Evolutionary conservation across 441 rosid genomes (phyloP).

Genomic region (Adansonia madagascariensis): DNA sequence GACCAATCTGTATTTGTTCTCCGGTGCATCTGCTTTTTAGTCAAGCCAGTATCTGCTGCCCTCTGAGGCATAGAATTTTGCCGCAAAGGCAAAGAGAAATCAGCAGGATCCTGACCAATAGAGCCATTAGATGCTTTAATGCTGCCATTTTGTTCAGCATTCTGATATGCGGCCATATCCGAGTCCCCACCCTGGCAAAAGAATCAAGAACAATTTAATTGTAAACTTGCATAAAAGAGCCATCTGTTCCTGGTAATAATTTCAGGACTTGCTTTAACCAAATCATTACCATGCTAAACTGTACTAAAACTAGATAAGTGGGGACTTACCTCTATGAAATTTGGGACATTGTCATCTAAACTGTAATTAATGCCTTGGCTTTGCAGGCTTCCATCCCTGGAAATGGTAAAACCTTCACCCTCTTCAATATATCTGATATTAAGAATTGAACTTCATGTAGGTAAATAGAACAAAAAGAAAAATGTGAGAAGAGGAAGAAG

Average conservation of each 20-base stretch:
- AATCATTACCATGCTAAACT: neutral
- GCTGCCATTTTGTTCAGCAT: conserved; percentile 35
- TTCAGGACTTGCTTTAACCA: conserved; percentile 2
- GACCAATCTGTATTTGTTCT: conserved; percentile 90
- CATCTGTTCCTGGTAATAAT: conserved; percentile 6
- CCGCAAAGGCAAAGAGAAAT: conserved; percentile 39
- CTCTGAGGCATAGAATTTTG: conserved; percentile 56
- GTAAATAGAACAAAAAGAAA: conserved; percentile 7
- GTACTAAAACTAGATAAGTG: conserved; percentile 10
- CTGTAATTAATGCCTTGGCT: conserved; percentile 47
- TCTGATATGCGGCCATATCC: conserved; percentile 34
- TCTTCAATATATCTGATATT: conserved; percentile 63
- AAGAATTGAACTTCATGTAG: conserved; percentile 19
- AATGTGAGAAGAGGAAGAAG: neutral
- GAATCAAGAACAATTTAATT: conserved; percentile 24
- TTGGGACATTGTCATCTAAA: conserved; percentile 43
- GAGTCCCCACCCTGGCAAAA: conserved; percentile 49
- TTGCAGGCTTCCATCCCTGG: conserved; percentile 53
- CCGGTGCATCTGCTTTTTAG: conserved; percentile 43
- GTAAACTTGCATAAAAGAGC: conserved; percentile 25
- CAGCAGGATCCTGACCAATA: conserved; percentile 13
- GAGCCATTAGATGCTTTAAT: conserved; percentile 38
- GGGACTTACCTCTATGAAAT: conserved; percentile 57
- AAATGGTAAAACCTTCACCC: conserved; percentile 44
- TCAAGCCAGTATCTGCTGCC: conserved; percentile 33